phyloP scores from a whole-genome alignment of 2,329 filamentous ascomycete genomes.

The Cercospora nicotianae region DNA sequence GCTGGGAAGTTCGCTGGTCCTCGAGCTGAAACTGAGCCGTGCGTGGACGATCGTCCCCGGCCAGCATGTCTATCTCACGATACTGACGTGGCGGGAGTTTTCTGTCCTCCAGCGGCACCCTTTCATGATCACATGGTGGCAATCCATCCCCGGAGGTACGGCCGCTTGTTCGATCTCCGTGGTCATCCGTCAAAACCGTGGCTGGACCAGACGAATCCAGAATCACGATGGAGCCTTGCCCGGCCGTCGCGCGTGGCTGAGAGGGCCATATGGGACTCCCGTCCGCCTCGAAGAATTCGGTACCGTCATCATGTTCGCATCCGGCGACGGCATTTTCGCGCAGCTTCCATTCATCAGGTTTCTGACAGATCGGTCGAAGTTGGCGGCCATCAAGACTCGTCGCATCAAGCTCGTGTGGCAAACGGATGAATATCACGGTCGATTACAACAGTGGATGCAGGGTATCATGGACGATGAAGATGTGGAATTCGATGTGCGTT shows the following conservation, averaged over 20 bases:
- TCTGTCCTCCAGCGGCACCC: conserved; percentile 6
- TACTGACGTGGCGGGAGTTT: conserved; percentile 4
- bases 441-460: conserved; percentile 2
- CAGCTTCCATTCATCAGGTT: conserved; percentile 2
- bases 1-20: too few relatives aligned
- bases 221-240: background rate
- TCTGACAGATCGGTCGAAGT: too few relatives aligned
- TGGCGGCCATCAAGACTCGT: background rate
- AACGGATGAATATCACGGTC: conserved; percentile 1
- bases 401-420: conserved; percentile 5
- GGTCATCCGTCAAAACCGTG: background rate
- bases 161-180: conserved; percentile 1
- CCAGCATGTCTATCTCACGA: too few relatives aligned
- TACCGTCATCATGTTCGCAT: conserved; percentile 4
- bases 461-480: conserved; percentile 3
- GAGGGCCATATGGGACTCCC: background rate
- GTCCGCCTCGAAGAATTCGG: background rate
- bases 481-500: background rate
- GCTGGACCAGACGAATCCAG: background rate
- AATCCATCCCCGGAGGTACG: background rate
- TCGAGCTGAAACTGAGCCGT: too few relatives aligned
- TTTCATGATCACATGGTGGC: background rate
- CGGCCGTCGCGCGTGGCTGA: background rate
- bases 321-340: conserved; percentile 6
- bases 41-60: too few relatives aligned